Conservation (phyloP, 495 filamentous ascomycete genomes). For the Aspergillus wentii region DNA sequence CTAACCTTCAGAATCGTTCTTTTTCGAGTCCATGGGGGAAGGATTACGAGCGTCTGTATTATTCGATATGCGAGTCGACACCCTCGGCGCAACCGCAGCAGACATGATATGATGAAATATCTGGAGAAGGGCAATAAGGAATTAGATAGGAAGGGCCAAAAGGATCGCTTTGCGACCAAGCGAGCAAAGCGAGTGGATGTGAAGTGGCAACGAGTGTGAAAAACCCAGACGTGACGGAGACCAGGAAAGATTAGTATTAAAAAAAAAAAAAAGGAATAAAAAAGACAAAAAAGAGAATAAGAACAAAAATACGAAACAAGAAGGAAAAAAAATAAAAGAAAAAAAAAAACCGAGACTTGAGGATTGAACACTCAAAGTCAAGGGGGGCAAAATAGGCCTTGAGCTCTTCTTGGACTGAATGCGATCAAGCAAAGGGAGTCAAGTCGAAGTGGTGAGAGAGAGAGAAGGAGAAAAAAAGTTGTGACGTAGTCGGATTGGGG, state of each 20-base stretch:
- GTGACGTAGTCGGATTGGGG: constrained; percentile 33
- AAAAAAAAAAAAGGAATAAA: constrained; percentile 10
- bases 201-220: background rate
- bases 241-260: background rate
- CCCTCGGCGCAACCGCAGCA: constrained; percentile 41
- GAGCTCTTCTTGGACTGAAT: constrained; percentile 2
- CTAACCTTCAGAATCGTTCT: constrained; percentile 40
- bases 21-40: constrained; percentile 50
- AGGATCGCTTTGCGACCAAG: constrained; percentile 13
- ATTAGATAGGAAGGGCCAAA: constrained; percentile 11
- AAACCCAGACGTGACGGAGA: background rate
- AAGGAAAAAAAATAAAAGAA: constrained; percentile 5
- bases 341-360: too few relatives aligned
- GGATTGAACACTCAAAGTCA: too few relatives aligned
- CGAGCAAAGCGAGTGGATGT: constrained; percentile 5
- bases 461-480: constrained; percentile 12
- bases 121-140: constrained; percentile 10
- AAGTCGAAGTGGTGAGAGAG: background rate
- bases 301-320: constrained; percentile 6
- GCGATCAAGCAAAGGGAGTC: constrained; percentile 7
- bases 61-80: constrained; percentile 27
- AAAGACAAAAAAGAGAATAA: constrained; percentile 1
- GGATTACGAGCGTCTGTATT: constrained; percentile 23
- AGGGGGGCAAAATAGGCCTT: too few relatives aligned
- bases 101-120: constrained; percentile 29